phyloP scores from a whole-genome alignment of 257 asterid genomes.

The Primulina huaijiensis region DNA sequence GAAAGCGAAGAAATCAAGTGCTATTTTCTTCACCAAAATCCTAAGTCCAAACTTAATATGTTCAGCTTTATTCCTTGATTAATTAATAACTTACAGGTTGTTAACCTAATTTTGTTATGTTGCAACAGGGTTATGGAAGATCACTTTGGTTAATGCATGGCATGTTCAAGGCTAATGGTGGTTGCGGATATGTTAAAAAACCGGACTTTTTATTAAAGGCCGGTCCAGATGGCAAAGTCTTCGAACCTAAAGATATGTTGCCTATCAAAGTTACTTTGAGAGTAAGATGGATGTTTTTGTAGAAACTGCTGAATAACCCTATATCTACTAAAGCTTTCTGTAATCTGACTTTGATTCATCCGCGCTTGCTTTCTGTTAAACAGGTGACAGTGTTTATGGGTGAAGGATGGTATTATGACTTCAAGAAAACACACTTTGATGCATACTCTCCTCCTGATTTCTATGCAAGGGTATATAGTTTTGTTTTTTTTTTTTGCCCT shows the following conservation, averaged over 20 bases:
- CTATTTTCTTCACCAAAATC: neutral
- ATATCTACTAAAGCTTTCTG: neutral
- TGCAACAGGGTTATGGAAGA: neutral
- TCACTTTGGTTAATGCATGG: neutral
- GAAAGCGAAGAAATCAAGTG: neutral
- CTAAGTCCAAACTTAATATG: neutral
- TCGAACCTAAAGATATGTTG: conserved; percentile 18
- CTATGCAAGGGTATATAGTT: conserved; percentile 17
- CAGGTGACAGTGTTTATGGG: conserved; percentile 28
- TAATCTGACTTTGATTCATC: neutral
- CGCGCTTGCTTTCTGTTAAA: neutral
- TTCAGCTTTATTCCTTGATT: neutral
- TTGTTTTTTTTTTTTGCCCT: neutral
- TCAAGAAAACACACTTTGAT: conserved; percentile 24
- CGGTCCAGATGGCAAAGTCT: conserved; percentile 11
- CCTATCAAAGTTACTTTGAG: conserved; percentile 20
- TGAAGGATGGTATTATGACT: conserved; percentile 27
- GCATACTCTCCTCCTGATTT: conserved; percentile 25
- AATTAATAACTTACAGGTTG: neutral
- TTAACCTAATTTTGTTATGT: neutral
- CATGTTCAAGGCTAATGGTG: conserved; percentile 26
- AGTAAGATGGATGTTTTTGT: conserved; percentile 11
- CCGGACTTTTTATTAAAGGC: conserved; percentile 13
- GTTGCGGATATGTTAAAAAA: conserved; percentile 28
- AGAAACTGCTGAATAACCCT: neutral